Evolutionary conservation across 2,329 filamentous ascomycete genomes (phyloP).

Genomic region (Lasiodiplodia theobromae): DNA sequence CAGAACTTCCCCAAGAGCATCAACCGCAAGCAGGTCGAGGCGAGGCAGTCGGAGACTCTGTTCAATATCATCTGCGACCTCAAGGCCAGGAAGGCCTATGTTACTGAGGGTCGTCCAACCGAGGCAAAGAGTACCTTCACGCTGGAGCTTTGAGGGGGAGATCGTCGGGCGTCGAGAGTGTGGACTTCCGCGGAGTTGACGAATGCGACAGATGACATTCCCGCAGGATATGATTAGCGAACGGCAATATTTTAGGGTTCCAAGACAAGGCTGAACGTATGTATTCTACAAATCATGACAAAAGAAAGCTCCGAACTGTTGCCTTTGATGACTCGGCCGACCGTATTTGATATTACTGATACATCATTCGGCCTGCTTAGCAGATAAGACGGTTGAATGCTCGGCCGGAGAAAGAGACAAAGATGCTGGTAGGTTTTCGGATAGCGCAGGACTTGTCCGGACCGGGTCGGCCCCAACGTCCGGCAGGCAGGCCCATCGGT

Average conservation of each 20-base stretch:
- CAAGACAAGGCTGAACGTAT: no score
- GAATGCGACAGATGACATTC: no score
- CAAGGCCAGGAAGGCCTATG: constrained; percentile 39
- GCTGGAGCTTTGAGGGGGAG: constrained; percentile 32
- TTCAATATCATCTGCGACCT: constrained; percentile 49
- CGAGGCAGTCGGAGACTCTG: constrained; percentile 29
- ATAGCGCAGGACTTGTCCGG: neutral
- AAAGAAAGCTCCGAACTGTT: no score
- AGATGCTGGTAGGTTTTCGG: neutral
- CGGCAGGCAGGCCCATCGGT: neutral
- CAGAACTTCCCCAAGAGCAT: constrained; percentile 35
- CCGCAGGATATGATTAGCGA: no score
- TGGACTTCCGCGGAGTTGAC: neutral
- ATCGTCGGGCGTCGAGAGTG: neutral
- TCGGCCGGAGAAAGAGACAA: no score
- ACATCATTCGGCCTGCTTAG: neutral
- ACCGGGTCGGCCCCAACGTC: neutral
- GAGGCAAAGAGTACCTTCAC: constrained; percentile 39
- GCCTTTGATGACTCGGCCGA: neutral
- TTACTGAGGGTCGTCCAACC: constrained; percentile 43
- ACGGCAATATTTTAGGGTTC: no score
- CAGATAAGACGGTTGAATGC: no score
- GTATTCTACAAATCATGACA: no score
- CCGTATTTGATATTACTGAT: neutral
- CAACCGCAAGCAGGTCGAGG: constrained; percentile 36